Evolutionary conservation across 1,284 basidiomycete genomes (phyloP).

Genomic region (Ceratobasidium sp.): DNA sequence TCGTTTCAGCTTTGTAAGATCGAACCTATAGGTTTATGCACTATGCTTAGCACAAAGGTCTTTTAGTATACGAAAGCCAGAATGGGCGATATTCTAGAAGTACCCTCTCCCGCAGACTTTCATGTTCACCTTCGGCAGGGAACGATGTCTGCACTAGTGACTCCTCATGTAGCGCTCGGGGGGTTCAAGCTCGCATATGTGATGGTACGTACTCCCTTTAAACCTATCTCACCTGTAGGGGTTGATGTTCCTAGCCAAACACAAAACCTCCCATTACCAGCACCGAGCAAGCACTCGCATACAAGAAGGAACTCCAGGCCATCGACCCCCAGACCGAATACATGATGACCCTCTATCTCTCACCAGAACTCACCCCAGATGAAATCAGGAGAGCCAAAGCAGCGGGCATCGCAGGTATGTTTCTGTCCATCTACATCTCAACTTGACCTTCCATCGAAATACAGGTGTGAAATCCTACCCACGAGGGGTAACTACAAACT

Average conservation of each 20-base stretch:
- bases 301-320: constrained; percentile 79
- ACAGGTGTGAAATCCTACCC: constrained; percentile 97
- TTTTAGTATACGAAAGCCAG: neutral
- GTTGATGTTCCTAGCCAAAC: constrained; percentile 82
- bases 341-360: constrained; percentile 96
- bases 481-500: constrained; percentile 97
- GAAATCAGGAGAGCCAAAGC: constrained; percentile 90
- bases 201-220: constrained; percentile 74
- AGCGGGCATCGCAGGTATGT: constrained; percentile 81
- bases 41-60: neutral
- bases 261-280: constrained; percentile 92
- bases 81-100: constrained; percentile 61
- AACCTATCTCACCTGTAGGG: constrained; percentile 40
- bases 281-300: constrained; percentile 84
- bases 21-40: neutral
- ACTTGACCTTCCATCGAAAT: constrained; percentile 46
- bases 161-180: constrained; percentile 90
- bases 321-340: constrained; percentile 88
- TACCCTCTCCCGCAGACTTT: constrained; percentile 89
- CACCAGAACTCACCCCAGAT: constrained; percentile 88
- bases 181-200: constrained; percentile 95
- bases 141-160: constrained; percentile 83
- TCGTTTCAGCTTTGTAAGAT: constrained; percentile 1
- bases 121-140: constrained; percentile 98
- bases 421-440: constrained; percentile 29